phyloP scores from a whole-genome alignment of 306 rosid genomes.

The Rosa rugosa region DNA sequence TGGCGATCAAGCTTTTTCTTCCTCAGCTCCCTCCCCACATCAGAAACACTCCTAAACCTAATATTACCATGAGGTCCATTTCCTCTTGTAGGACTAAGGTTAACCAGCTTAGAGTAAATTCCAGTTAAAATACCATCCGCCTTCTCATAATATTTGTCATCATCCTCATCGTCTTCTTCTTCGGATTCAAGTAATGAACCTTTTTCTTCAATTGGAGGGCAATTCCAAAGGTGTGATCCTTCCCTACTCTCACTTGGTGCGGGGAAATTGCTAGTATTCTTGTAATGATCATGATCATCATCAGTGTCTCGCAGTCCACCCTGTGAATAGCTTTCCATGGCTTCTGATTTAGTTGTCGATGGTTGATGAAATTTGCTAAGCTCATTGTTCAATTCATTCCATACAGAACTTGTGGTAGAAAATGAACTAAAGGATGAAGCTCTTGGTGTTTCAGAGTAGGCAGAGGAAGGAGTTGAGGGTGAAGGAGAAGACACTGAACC shows the following conservation, averaged over 20 bases:
- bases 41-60: conserved; percentile 45
- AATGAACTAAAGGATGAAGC: conserved; percentile 48
- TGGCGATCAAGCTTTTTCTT: conserved; percentile 46
- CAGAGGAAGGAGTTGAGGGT: conserved; percentile 21
- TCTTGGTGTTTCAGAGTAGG: conserved; percentile 35
- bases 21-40: conserved; percentile 39
- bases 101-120: conserved; percentile 52
- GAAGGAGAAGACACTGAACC: conserved; percentile 24
- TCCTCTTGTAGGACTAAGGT: conserved; percentile 1
- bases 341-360: conserved; percentile 1
- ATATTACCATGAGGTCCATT: background rate
- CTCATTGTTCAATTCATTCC: conserved; percentile 27
- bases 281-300: background rate
- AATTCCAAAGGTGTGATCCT: conserved; percentile 42
- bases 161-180: conserved; percentile 16
- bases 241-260: conserved; percentile 8
- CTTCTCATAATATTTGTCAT: conserved; percentile 18
- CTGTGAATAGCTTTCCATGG: conserved; percentile 5
- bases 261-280: background rate
- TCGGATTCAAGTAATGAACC: conserved; percentile 36
- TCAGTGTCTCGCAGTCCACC: conserved; percentile 19
- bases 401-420: conserved; percentile 36
- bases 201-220: conserved; percentile 37
- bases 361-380: background rate
- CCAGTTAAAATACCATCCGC: conserved; percentile 40